Conservation (phyloP, 2,329 filamentous ascomycete genomes). For the Hortaea sp. region DNA sequence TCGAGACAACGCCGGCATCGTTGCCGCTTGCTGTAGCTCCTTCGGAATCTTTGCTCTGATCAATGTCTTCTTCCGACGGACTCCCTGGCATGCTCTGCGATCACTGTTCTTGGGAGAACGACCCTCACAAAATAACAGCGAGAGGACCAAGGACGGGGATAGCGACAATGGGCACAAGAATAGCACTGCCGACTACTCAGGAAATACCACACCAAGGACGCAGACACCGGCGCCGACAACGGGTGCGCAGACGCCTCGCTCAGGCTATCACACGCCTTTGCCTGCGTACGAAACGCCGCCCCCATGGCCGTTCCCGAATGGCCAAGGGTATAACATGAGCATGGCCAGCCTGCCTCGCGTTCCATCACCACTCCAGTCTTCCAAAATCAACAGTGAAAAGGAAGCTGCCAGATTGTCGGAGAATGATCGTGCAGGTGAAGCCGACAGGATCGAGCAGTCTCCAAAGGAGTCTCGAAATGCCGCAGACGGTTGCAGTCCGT, state of each 20-base stretch:
- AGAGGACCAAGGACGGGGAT: neutral
- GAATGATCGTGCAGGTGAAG: neutral
- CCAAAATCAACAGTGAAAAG: neutral
- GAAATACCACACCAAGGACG: conserved; percentile 1
- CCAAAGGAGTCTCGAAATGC: neutral
- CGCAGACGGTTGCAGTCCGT: neutral
- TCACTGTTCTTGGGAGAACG: neutral
- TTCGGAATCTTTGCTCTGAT: conserved; percentile 17
- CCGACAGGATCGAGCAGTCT: neutral
- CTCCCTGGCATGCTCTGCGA: conserved; percentile 10
- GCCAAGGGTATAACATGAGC: neutral
- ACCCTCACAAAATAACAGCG: neutral
- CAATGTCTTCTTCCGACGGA: conserved; percentile 19
- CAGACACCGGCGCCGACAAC: conserved; percentile 6
- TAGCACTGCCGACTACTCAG: neutral
- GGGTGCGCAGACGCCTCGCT: conserved; percentile 3
- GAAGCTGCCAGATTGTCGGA: neutral
- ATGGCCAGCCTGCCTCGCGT: neutral
- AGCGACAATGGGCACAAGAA: neutral
- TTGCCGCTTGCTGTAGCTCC: conserved; percentile 18
- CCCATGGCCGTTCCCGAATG: neutral
- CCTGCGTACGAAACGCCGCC: conserved; percentile 4
- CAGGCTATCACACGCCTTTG: conserved; percentile 3
- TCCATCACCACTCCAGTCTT: neutral
- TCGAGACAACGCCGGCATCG: conserved; percentile 14